phyloP scores from a whole-genome alignment of 495 filamentous ascomycete genomes.

The Penicillium crystallinum region DNA sequence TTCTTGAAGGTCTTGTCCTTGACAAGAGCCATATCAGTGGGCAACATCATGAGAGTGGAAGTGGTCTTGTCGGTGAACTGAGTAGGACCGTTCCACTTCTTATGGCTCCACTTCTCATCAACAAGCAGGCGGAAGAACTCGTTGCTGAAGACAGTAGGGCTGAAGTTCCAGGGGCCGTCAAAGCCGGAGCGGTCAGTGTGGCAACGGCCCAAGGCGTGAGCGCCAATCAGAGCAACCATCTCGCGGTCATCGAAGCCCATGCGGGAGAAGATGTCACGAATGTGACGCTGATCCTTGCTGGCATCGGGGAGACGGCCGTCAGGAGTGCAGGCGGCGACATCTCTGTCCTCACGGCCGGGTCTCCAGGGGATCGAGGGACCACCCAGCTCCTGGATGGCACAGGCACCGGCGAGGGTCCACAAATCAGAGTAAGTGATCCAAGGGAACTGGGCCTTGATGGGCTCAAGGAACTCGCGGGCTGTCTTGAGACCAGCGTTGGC shows the following conservation, averaged over 20 bases:
- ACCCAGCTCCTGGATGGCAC: constrained; percentile 90
- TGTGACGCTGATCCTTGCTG: constrained; percentile 70
- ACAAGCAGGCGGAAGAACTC: constrained; percentile 86
- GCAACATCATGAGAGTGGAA: constrained; percentile 94
- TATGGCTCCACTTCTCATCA: constrained; percentile 85
- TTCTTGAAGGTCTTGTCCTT: constrained; percentile 84
- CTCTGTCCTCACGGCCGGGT: constrained; percentile 78
- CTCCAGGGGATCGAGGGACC: constrained; percentile 86
- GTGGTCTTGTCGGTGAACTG: constrained; percentile 81
- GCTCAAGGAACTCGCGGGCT: constrained; percentile 89
- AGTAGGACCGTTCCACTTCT: constrained; percentile 90
- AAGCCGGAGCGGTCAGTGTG: constrained; percentile 86
- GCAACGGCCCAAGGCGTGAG: constrained; percentile 89
- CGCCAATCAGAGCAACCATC: constrained; percentile 86
- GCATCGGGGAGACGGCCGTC: constrained; percentile 95
- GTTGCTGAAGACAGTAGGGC: constrained; percentile 88
- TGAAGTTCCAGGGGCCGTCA: constrained; percentile 94
- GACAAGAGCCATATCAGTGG: constrained; percentile 80
- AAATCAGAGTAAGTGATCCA: constrained; percentile 97
- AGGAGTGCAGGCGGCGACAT: constrained; percentile 83
- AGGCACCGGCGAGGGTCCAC: constrained; percentile 86
- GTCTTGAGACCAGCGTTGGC: constrained; percentile 87
- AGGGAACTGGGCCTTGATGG: constrained; percentile 81
- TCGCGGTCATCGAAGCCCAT: constrained; percentile 99
- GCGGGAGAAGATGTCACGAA: constrained; percentile 89